Percentiles rank a stretch among this genome's conserved stretches.
These are phyloP conservation scores for Candolleomyces eurysporus DNA, from an alignment of 768 basidiomycete species.

Conservation along the genomic window DNA sequence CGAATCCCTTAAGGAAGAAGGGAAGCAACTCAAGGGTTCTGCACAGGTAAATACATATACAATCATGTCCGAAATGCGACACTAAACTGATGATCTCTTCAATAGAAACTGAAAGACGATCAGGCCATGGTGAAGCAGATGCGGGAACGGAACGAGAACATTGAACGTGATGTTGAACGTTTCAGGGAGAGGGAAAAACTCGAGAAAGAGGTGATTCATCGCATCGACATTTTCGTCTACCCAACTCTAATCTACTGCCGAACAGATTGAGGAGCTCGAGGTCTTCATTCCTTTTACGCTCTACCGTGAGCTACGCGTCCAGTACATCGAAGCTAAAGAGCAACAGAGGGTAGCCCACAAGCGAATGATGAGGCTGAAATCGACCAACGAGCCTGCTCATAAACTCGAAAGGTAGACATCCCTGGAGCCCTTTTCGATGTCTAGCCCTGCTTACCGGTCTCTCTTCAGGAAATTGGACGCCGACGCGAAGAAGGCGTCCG, in stretches of 20 bases:
- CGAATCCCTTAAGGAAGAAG: conserved; percentile 64
- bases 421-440: conserved; percentile 20
- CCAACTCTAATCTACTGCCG: background rate
- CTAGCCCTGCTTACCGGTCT: background rate
- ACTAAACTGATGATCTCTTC: background rate
- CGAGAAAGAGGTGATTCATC: conserved; percentile 52
- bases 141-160: conserved; percentile 68
- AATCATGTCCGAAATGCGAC: no score
- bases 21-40: conserved; percentile 41
- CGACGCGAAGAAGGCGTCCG: conserved; percentile 45
- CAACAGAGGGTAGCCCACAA: conserved; percentile 47
- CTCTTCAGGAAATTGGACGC: conserved; percentile 45
- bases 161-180: conserved; percentile 78
- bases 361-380: conserved; percentile 50
- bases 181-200: conserved; percentile 73
- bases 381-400: conserved; percentile 67
- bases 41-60: conserved; percentile 40
- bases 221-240: background rate
- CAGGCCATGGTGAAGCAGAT: conserved; percentile 54
- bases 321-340: conserved; percentile 50
- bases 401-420: conserved; percentile 37
- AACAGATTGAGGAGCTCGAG: conserved; percentile 61
- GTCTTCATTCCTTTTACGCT: conserved; percentile 69
- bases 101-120: conserved; percentile 52
- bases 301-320: conserved; percentile 56